Percentiles rank a stretch among this genome's conserved stretches.
These are phyloP conservation scores for Sclerotinia nivalis DNA, from an alignment of 2,329 filamentous ascomycete species.

Conservation along the genomic window DNA sequence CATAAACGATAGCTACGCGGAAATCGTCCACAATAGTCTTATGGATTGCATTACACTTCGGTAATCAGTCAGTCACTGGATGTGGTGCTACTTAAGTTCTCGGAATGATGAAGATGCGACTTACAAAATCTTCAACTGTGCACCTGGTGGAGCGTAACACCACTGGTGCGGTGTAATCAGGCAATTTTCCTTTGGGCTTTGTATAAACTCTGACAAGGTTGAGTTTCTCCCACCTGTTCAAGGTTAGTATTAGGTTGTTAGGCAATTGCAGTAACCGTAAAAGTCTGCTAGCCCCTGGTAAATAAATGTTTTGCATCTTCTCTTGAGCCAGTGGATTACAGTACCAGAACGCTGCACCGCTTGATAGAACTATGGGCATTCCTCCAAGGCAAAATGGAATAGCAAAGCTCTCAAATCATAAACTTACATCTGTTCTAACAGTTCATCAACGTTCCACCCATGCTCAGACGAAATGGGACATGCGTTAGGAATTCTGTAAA, in stretches of 20 bases:
- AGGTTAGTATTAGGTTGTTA: slow-evolving; percentile 28
- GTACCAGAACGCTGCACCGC: background rate
- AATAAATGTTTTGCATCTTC: slow-evolving; percentile 10
- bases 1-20: slow-evolving; percentile 93
- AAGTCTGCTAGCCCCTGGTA: slow-evolving; percentile 6
- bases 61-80: slow-evolving; percentile 28
- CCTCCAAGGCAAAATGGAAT: background rate
- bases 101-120: slow-evolving; percentile 44
- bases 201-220: slow-evolving; percentile 92
- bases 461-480: slow-evolving; percentile 97
- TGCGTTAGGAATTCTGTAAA: slow-evolving; percentile 95
- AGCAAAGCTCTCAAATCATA: slow-evolving; percentile 15
- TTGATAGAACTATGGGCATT: background rate
- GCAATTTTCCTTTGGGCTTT: slow-evolving; percentile 93
- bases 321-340: background rate
- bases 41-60: slow-evolving; percentile 95
- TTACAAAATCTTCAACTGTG: slow-evolving; percentile 95
- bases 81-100: slow-evolving; percentile 10
- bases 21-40: slow-evolving; percentile 95
- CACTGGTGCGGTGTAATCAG: slow-evolving; percentile 89
- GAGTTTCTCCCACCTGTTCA: slow-evolving; percentile 80
- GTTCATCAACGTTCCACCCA: slow-evolving; percentile 96
- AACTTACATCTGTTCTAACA: slow-evolving; percentile 84
- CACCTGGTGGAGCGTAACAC: slow-evolving; percentile 80
- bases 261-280: background rate